A percentile compares a stretch with the other conserved stretches of the same genome.
Conservation (phyloP, 139 green algal species). For the Zygnema cylindricum region DNA sequence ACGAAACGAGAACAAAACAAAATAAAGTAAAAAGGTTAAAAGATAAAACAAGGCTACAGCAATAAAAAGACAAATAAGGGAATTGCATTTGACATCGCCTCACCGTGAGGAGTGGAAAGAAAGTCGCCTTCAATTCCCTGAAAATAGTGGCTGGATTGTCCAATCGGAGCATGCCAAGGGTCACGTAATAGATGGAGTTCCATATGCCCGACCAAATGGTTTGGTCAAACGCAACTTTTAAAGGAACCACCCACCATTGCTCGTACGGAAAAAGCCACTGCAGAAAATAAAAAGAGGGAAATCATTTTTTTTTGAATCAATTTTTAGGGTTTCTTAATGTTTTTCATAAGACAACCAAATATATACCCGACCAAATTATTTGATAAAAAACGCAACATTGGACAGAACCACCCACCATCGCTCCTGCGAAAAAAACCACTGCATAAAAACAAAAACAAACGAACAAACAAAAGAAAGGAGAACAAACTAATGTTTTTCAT, state of each 20-base stretch:
- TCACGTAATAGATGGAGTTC: constrained; percentile 56
- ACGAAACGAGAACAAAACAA: neutral
- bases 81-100: neutral
- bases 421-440: too few species aligned
- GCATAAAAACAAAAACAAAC: too few species aligned
- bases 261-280: constrained; percentile 46
- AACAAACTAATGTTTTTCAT: too few species aligned
- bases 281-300: too few species aligned
- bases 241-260: constrained; percentile 22
- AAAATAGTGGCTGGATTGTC: constrained; percentile 41
- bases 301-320: too few species aligned
- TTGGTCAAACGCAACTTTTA: constrained; percentile 57
- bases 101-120: constrained; percentile 45
- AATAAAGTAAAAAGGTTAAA: neutral
- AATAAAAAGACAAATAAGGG: neutral
- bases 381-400: too few species aligned
- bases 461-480: too few species aligned
- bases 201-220: constrained; percentile 54
- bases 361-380: too few species aligned
- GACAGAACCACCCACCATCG: too few species aligned
- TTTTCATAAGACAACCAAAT: too few species aligned
- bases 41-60: neutral
- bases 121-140: constrained; percentile 37
- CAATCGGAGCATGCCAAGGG: constrained; percentile 32
- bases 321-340: too few species aligned